phyloP scores from a whole-genome alignment of 805 yeast genomes.

The Isabelozyma rhagii region DNA sequence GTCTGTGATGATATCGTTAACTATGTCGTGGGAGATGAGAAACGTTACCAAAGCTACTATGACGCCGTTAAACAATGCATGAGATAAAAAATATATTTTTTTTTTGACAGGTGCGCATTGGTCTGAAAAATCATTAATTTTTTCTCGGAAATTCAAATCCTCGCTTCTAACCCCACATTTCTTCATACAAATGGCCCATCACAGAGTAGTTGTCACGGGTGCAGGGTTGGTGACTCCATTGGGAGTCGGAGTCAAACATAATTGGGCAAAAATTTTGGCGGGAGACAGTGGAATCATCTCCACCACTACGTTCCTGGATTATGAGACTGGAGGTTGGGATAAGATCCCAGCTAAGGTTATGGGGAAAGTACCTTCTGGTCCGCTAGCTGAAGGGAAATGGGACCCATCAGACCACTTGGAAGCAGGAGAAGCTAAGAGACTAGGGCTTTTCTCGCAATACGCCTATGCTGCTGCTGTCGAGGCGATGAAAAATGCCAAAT shows the following conservation, averaged over 20 bases:
- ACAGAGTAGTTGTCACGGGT: conserved; percentile 89
- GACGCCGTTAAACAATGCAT: neutral
- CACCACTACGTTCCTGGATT: conserved; percentile 39
- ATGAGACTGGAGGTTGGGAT: conserved; percentile 44
- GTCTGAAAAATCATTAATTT: neutral
- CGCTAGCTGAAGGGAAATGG: conserved; percentile 47
- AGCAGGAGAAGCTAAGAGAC: conserved; percentile 52
- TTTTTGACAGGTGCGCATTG: neutral
- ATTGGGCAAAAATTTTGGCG: conserved; percentile 54
- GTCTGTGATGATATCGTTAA: conserved; percentile 27
- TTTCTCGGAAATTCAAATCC: neutral
- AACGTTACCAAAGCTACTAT: conserved; percentile 26
- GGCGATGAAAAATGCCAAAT: conserved; percentile 67
- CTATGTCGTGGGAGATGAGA: conserved; percentile 40
- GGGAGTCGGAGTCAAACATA: conserved; percentile 59
- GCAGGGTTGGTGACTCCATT: conserved; percentile 83
- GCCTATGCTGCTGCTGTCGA: conserved; percentile 74
- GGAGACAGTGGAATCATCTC: conserved; percentile 60
- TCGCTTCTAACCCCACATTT: neutral
- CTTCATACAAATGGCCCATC: conserved; percentile 8
- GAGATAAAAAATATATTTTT: too few relatives aligned
- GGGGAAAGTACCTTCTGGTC: conserved; percentile 65
- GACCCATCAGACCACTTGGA: conserved; percentile 46
- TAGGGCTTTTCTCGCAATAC: conserved; percentile 73
- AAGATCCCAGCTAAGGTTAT: conserved; percentile 70